Evolutionary conservation across 202 grass and related monocot species (phyloP).

Genomic region (Panicum virgatum): DNA sequence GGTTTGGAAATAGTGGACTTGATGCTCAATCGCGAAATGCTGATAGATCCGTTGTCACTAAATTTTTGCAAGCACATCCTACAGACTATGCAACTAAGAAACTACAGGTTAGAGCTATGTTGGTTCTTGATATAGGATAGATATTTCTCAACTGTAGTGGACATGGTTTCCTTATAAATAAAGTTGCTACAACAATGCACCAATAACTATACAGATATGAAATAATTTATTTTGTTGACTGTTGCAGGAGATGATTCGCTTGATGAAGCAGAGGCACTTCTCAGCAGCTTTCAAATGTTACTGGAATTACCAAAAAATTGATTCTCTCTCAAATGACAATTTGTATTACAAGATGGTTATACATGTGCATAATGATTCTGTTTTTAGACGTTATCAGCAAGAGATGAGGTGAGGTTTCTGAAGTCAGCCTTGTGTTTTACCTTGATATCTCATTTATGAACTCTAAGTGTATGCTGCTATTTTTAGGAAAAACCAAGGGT

Average conservation of each 20-base stretch:
- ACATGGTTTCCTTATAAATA: neutral
- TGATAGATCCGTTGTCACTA: constrained; percentile 70
- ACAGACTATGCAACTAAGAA: constrained; percentile 91
- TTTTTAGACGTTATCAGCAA: constrained; percentile 92
- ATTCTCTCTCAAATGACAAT: constrained; percentile 71
- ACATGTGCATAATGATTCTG: constrained; percentile 83
- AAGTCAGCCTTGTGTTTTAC: constrained; percentile 30
- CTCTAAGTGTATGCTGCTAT: constrained; percentile 17
- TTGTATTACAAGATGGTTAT: constrained; percentile 94
- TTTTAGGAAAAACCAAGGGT: constrained; percentile 79
- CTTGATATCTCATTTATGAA: constrained; percentile 37
- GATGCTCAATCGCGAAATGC: constrained; percentile 60
- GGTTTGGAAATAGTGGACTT: constrained; percentile 70
- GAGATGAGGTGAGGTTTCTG: constrained; percentile 76
- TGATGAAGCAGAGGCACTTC: constrained; percentile 85
- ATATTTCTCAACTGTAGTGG: constrained; percentile 17
- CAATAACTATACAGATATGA: constrained; percentile 20
- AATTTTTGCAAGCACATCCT: constrained; percentile 92
- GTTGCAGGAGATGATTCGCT: constrained; percentile 81
- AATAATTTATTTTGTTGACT: constrained; percentile 35
- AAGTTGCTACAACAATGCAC: neutral
- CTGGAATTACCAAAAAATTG: constrained; percentile 83
- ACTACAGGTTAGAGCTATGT: constrained; percentile 66
- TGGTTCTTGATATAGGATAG: neutral
- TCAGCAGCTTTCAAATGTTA: constrained; percentile 86